Evolutionary conservation across 192 early-diverging fungal genomes (phyloP).

Genomic region (Dimargaris xerosporica): DNA sequence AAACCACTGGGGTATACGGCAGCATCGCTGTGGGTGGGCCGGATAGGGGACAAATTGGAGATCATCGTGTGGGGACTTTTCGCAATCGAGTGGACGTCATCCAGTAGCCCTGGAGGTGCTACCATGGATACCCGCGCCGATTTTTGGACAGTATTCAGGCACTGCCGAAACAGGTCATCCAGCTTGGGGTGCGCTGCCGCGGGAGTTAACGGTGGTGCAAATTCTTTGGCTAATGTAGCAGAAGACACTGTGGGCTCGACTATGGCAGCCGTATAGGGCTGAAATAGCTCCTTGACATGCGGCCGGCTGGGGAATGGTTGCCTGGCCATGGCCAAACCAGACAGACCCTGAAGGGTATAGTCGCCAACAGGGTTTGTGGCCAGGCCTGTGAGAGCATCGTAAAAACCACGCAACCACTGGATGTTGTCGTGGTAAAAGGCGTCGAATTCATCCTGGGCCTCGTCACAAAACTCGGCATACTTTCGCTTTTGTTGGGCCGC

Average conservation of each 20-base stretch:
- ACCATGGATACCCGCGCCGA: neutral
- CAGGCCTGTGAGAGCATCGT: too few relatives aligned
- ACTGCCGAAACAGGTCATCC: conserved; percentile 11
- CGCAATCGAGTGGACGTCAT: neutral
- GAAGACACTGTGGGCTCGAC: too few relatives aligned
- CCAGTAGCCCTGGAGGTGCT: too few relatives aligned
- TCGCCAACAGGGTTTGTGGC: too few relatives aligned
- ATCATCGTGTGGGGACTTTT: neutral
- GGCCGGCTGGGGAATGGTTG: too few relatives aligned
- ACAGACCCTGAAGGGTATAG: neutral
- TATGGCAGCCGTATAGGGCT: neutral
- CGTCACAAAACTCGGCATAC: conserved; percentile 9
- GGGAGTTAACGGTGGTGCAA: too few relatives aligned
- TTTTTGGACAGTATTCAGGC: conserved; percentile 8
- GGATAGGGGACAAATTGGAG: conserved; percentile 1
- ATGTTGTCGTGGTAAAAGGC: conserved; percentile 1
- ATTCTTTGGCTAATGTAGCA: too few relatives aligned
- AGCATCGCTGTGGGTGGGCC: neutral
- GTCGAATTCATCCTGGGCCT: neutral
- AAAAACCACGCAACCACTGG: neutral
- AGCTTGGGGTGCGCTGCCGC: neutral
- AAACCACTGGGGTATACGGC: neutral
- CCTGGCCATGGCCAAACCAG: neutral
- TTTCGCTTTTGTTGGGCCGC: conserved; percentile 4
- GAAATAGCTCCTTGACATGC: neutral